Percentiles rank a stretch among this genome's conserved stretches.
These are phyloP conservation scores for Erodium moschatum DNA, from an alignment of 441 rosid species.

Conservation along the genomic window DNA sequence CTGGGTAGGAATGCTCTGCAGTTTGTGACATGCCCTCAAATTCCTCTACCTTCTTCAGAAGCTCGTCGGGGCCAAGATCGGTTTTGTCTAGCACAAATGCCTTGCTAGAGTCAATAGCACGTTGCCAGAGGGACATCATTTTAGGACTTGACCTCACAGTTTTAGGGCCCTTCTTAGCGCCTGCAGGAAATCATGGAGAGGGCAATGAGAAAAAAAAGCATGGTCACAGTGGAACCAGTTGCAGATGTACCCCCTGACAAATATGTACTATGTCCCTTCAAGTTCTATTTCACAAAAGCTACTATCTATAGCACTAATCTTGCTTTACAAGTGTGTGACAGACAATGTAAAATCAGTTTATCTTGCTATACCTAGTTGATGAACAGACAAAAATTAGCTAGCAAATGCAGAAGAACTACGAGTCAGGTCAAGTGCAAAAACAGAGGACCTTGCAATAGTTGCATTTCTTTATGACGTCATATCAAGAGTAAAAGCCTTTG, in stretches of 20 bases:
- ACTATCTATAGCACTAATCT: too few species aligned
- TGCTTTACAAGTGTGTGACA: too few species aligned
- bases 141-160: conserved; percentile 52
- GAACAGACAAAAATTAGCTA: too few species aligned
- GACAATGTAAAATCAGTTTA: too few species aligned
- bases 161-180: conserved; percentile 14
- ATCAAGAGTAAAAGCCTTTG: too few species aligned
- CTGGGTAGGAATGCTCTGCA: conserved; percentile 62
- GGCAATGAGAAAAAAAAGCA: neutral
- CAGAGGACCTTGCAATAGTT: neutral
- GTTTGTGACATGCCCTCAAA: conserved; percentile 54
- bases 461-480: neutral
- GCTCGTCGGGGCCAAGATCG: conserved; percentile 50
- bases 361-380: too few species aligned
- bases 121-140: conserved; percentile 66
- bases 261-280: too few species aligned
- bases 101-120: conserved; percentile 58
- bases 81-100: conserved; percentile 51
- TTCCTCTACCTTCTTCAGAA: conserved; percentile 64
- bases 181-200: conserved; percentile 18
- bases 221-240: too few species aligned
- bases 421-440: too few species aligned
- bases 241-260: too few species aligned
- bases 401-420: too few species aligned
- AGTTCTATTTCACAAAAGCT: too few species aligned